Conservation (phyloP, 306 rosid species). For the Acacia acuminata region DNA sequence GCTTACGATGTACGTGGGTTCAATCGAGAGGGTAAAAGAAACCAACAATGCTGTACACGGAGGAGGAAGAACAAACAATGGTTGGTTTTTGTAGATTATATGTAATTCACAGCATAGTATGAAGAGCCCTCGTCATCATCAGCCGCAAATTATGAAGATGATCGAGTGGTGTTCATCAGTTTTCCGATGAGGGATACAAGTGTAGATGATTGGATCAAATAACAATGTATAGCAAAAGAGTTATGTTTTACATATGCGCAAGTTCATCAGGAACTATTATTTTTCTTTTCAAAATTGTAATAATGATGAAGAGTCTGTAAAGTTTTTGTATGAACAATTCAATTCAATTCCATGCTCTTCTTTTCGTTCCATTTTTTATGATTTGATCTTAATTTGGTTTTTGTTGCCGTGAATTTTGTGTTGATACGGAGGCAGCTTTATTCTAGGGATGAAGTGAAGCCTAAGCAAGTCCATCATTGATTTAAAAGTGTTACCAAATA, state of each 20-base stretch:
- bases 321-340: not conserved
- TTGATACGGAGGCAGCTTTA: not conserved
- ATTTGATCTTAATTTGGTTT: not conserved
- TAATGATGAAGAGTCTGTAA: conserved; percentile 1
- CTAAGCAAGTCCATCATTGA: not conserved
- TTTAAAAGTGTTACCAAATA: not conserved
- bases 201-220: conserved; percentile 23
- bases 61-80: not conserved
- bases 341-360: not conserved
- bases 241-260: conserved; percentile 29
- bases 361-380: not conserved
- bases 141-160: not conserved
- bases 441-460: not conserved
- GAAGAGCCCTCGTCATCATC: not conserved
- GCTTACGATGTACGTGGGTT: not conserved
- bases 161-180: conserved; percentile 23
- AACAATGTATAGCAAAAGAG: conserved; percentile 40
- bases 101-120: not conserved
- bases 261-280: not conserved
- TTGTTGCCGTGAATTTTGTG: not conserved
- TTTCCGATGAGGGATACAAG: not conserved
- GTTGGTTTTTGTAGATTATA: conserved; percentile 9
- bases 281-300: conserved; percentile 28
- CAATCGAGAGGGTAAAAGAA: not conserved
- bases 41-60: not conserved